Base-by-base conservation (phyloP, 2,329 filamentous ascomycete genomes). In the Cladophialophora chaetospira region DNA sequence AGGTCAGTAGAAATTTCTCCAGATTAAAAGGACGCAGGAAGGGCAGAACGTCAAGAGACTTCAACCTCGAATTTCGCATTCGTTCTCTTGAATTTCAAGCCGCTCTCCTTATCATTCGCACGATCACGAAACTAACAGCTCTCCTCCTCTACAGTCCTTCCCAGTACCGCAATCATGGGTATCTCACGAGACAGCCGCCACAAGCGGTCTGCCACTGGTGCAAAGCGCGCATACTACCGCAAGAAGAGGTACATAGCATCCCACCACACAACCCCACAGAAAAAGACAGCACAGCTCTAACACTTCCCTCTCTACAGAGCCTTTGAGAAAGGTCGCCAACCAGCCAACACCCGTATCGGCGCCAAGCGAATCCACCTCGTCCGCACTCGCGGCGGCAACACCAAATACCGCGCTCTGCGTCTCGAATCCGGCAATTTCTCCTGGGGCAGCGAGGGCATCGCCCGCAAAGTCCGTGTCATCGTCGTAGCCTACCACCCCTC, bases 121-220 rank as follows among this genome's bases (percentile, higher is more conserved):
- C 10, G 9, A 33, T 35, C 4, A 15, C 17, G 35, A 52, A 25
- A 51, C 52, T 52, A 35, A 60, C 47, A 42, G 57, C 8, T 29
- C n/a, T 4, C 2, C 9, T 21, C 11, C 23, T 15, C 55, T 52
- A 26, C 35, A 76, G 74, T 74, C 72, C 73, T 70, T 67, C 71
- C 67, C 77, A 87, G 83, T 83, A 82, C 83, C 82, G 87, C 86
- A 88, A 89, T 87, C 83, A 93, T 93, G 89, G 89, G 94, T 99
- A 97, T 99, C 84, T 97, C 93, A 82, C 90, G 94, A 84, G 93
- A 97, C 84, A 96, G 91, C 79, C 91, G 94, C 84, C 94, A 99
- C 88, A 99, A 99, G 89, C 92, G 94, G 83, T 92, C 91, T 81
- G 92, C 93, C 80, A 89, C 95, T 79, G 95, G 94, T 86, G 94